phyloP scores from a whole-genome alignment of 345 rosid genomes.

The Ailanthus altissimus region DNA sequence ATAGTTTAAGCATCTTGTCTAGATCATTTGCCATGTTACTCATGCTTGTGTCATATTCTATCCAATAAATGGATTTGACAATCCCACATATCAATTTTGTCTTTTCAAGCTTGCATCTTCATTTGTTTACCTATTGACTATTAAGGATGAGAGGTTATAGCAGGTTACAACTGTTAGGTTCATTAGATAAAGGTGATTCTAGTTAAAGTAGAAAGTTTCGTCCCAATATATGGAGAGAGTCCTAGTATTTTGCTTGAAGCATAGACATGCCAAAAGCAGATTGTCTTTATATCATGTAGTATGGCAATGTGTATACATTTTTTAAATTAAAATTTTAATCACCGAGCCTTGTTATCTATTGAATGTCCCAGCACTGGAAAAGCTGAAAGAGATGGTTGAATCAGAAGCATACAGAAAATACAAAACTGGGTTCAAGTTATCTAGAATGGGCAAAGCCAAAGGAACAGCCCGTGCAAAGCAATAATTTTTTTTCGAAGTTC shows the following conservation, averaged over 20 bases:
- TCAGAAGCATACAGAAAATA: conserved; percentile 63
- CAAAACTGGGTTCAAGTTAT: conserved; percentile 44
- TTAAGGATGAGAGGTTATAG: background rate
- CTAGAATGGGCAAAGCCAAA: conserved; percentile 36
- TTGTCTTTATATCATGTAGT: background rate
- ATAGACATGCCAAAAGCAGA: background rate
- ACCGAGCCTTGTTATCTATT: conserved; percentile 16
- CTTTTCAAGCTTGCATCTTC: background rate
- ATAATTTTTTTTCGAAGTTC: conserved; percentile 12
- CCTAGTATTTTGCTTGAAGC: background rate
- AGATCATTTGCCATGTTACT: background rate
- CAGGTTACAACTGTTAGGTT: background rate
- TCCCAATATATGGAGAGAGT: background rate
- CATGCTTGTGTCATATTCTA: background rate
- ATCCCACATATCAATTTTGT: background rate
- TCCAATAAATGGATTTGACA: background rate
- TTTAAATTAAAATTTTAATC: no score
- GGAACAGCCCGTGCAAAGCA: conserved; percentile 13
- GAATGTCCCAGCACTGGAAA: conserved; percentile 62
- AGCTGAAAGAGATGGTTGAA: conserved; percentile 66
- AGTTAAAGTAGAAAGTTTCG: background rate
- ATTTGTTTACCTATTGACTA: background rate
- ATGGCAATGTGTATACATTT: no score
- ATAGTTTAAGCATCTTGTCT: background rate
- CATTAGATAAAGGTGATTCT: background rate